Evolutionary conservation across 2,329 filamentous ascomycete species (phyloP).

Genomic region (Delphinella strobiligena): DNA sequence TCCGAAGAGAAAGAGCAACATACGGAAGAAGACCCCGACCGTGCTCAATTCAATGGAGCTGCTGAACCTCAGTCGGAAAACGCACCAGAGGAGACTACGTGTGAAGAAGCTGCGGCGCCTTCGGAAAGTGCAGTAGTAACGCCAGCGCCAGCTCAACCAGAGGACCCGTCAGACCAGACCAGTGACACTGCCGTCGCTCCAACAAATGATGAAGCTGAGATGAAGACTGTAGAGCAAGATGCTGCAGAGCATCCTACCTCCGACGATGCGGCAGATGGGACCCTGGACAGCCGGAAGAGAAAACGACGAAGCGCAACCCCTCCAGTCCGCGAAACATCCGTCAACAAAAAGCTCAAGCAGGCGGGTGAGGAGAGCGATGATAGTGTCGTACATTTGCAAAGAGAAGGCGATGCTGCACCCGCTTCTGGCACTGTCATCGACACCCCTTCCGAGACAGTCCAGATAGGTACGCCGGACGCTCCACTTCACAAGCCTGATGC

Average conservation of each 20-base stretch:
- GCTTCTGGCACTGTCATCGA: constrained; percentile 11
- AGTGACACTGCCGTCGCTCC: not conserved
- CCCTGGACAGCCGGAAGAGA: constrained; percentile 24
- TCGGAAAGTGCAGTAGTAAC: not conserved
- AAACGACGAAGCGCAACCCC: constrained; percentile 30
- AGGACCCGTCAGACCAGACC: not conserved
- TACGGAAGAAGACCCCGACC: too few relatives aligned
- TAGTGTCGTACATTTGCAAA: constrained; percentile 1
- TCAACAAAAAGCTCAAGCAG: constrained; percentile 32
- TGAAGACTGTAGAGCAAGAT: not conserved
- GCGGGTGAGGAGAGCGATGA: constrained; percentile 18
- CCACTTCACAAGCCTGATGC: not conserved
- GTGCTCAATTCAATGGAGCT: too few relatives aligned
- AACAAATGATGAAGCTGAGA: not conserved
- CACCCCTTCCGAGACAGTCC: not conserved
- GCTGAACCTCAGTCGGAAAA: too few relatives aligned
- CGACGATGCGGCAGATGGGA: not conserved
- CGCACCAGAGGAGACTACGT: too few relatives aligned
- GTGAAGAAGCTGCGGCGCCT: not conserved
- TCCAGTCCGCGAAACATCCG: constrained; percentile 21
- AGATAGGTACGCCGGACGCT: constrained; percentile 4
- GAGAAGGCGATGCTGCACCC: constrained; percentile 4
- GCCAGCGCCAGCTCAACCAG: not conserved
- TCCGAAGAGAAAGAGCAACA: not conserved
- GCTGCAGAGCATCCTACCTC: not conserved